Percentiles rank a stretch among this genome's conserved stretches.
Conservation (phyloP, 495 filamentous ascomycete genomes). For the Bacidia gigantensis region DNA sequence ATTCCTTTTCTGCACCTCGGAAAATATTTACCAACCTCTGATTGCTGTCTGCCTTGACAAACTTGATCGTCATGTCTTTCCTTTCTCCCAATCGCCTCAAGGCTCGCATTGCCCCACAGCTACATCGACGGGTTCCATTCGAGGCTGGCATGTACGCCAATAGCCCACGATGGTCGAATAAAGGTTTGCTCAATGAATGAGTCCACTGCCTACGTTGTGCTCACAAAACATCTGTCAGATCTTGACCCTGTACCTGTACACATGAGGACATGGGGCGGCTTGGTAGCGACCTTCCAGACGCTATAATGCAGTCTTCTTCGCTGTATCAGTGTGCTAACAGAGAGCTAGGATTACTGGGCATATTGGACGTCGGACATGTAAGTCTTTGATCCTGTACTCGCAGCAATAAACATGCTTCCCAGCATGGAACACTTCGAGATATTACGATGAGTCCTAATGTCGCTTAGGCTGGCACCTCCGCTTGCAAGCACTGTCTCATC, state of each 20-base stretch:
- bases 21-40: neutral
- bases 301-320: neutral
- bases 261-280: constrained; percentile 30
- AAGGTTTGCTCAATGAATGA: constrained; percentile 21
- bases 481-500: constrained; percentile 22
- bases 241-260: constrained; percentile 34
- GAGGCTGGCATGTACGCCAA: constrained; percentile 27
- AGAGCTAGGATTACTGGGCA: constrained; percentile 11
- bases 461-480: constrained; percentile 15
- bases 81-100: constrained; percentile 24
- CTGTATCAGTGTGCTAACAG: neutral
- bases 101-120: constrained; percentile 23
- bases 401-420: too few species aligned
- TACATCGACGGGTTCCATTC: constrained; percentile 25
- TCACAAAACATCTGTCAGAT: constrained; percentile 18
- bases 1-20: neutral
- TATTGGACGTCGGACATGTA: constrained; percentile 22
- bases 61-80: constrained; percentile 21
- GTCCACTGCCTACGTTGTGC: neutral
- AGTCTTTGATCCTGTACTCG: too few species aligned
- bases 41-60: neutral
- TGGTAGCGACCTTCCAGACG: neutral
- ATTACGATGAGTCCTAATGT: too few species aligned
- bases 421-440: too few species aligned
- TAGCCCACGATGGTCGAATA: constrained; percentile 31